Base-by-base conservation (phyloP, 2,329 filamentous ascomycete species). In the Diatrype stigma region DNA sequence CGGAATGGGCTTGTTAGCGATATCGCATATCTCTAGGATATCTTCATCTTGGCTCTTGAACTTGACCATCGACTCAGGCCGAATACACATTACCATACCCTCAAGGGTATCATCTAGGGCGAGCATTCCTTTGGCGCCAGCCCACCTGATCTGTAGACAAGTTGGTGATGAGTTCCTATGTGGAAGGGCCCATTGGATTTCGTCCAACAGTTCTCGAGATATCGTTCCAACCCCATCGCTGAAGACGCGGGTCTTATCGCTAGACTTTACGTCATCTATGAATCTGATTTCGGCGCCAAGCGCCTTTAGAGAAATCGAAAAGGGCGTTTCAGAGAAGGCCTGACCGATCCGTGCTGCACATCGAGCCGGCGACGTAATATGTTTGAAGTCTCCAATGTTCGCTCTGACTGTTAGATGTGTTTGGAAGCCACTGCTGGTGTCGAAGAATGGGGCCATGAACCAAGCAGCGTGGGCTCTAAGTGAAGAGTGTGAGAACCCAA, bases 161-260 rank as follows among this genome's bases (percentile, higher is more conserved):
- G 85, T 88, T 0, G 88, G 82, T 3, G 72, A 70, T 0, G 71
- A 62, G 34, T 72, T 72, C 22, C 69, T 70, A 30, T 67, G 64
- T 0, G 81, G 77, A 49, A 87, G 67, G 5, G 69, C 62, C 1
- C 70, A 65, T 77, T 83, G 86, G 2, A 92, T 79, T n/a, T 73
- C 74, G 14, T 78, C 65, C 46, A 87, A 70, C 0, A 90, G 74
- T 0, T 72, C 72, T 11, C 58, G 61, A 0, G 89, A 93, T 5
- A 94, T 81, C 0, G 83, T 90, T 0, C 90, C 90, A 1, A 89
- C 86, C 1, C 90, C 90, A 62, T 94, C 90, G 53, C 86, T 91
- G 63, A 94, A 95, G 0, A 85, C 76, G 4, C 84, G 77, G 0
- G 67, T 71, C 11, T 78, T 68, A 30, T 73, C 70, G 0, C 46